These are phyloP conservation scores for Peterozyma toletana DNA, from an alignment of 805 yeast genomes.

Conservation along the genomic window DNA sequence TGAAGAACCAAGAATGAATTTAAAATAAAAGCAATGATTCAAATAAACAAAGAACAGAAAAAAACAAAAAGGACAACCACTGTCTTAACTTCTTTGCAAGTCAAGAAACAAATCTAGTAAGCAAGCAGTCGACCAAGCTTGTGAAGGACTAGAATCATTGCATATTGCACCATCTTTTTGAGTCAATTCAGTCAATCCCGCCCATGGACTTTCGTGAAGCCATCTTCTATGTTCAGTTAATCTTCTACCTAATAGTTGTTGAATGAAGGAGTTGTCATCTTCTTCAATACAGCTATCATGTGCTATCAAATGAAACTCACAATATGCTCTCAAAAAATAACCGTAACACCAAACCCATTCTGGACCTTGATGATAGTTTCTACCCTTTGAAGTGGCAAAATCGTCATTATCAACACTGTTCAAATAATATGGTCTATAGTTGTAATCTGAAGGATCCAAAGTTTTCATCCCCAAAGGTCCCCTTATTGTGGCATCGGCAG, in stretches of 20 bases:
- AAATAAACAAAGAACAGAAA: neutral
- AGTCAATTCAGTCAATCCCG: constrained; percentile 88
- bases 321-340: constrained; percentile 75
- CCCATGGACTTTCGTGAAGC: constrained; percentile 80
- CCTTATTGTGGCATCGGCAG: constrained; percentile 68
- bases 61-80: neutral
- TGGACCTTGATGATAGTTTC: constrained; percentile 98
- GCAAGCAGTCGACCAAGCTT: constrained; percentile 94
- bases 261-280: constrained; percentile 32
- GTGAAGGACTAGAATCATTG: constrained; percentile 86
- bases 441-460: constrained; percentile 85
- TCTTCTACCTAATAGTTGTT: constrained; percentile 53
- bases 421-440: constrained; percentile 83
- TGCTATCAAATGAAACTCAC: constrained; percentile 39
- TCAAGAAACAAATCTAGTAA: constrained; percentile 75
- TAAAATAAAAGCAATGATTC: neutral
- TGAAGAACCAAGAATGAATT: neutral
- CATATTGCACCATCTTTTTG: constrained; percentile 82
- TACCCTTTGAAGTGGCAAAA: constrained; percentile 89
- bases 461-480: constrained; percentile 94
- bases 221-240: constrained; percentile 60
- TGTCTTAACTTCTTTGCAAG: constrained; percentile 14
- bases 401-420: constrained; percentile 78
- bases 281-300: constrained; percentile 27
- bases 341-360: constrained; percentile 97